Conservation (phyloP, 345 rosid genomes). For the Gossypium australe region DNA sequence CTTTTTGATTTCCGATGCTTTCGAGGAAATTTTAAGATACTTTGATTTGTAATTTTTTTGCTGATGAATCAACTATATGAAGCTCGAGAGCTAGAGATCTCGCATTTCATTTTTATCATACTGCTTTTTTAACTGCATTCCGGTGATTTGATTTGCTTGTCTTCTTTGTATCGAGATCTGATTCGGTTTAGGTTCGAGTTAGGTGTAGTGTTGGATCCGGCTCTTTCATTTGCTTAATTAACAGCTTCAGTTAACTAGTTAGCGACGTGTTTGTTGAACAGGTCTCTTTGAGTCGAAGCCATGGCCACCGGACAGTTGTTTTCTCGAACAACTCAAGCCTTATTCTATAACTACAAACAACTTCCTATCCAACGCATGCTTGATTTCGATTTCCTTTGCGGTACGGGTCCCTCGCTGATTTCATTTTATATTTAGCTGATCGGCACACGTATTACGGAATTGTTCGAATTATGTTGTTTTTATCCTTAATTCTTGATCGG, state of each 20-base stretch:
- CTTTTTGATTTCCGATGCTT: constrained; percentile 24
- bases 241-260: neutral
- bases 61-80: neutral
- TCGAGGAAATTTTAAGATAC: constrained; percentile 7
- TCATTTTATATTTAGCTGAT: neutral
- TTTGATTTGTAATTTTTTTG: constrained; percentile 9
- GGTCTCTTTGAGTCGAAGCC: constrained; percentile 30
- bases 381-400: constrained; percentile 97
- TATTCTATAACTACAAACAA: constrained; percentile 92
- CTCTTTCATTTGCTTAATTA: neutral
- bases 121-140: neutral
- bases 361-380: constrained; percentile 99
- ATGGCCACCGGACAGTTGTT: constrained; percentile 97
- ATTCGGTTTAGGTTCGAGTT: constrained; percentile 19
- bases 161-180: constrained; percentile 17
- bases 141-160: neutral
- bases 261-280: constrained; percentile 20
- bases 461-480: constrained; percentile 5
- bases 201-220: constrained; percentile 15
- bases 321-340: constrained; percentile 78
- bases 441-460: neutral
- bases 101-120: neutral
- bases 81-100: constrained; percentile 1
- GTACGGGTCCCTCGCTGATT: constrained; percentile 28
- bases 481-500: neutral